Evolutionary conservation across 2,329 filamentous ascomycete species (phyloP), one percentile per base, ranked within the genome.

Genomic region (Meredithiella fracta): DNA sequence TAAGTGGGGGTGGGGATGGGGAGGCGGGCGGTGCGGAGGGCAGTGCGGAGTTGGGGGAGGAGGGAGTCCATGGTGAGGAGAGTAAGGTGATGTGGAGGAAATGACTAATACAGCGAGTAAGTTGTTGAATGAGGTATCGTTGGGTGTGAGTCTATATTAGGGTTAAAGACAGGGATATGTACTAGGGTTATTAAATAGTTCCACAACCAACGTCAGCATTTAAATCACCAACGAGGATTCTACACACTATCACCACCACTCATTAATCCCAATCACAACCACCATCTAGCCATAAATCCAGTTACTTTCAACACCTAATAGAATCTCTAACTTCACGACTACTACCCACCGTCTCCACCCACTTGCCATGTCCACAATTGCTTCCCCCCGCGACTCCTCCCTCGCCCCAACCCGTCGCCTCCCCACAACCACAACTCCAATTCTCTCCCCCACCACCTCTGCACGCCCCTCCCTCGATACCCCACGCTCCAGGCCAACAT

Each of bases 381-480:
- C 80, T 42, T 75, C 77, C 8, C 79, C 79, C 23, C 76, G 80
- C 58, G 79, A 83, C 42, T 70, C 74, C 44, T 63, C 83, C 70
- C 55, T 78, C 69, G n/a, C 47, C 31, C 54, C 54, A 8, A 40
- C 44, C 74, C 66, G 78, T 69, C 72, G 81, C 64, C 70, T 79
- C 64, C 66, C 80, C 71, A 70, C 79, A 15, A 59, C 80, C 71
- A 74, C 74, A 15, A 59, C 58, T 29, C 51, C 58, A 11, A 66
- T 67, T 58, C 71, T 58, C 26, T 61, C 83, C 3, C 85, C 86
- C 0, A 83, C 83, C 5, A 85, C 83, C 40, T 92, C 88, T 34
- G 76, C 78, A 38, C 85, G 87, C 11, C 82, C 85, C 3, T 90
- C 85, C 37, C 73, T 86, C 67, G 85, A 90, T 62, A 70, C 70